Evolutionary conservation across 805 yeast species (phyloP).

Genomic region (Cyberlindnera nakhonratchasimensis): DNA sequence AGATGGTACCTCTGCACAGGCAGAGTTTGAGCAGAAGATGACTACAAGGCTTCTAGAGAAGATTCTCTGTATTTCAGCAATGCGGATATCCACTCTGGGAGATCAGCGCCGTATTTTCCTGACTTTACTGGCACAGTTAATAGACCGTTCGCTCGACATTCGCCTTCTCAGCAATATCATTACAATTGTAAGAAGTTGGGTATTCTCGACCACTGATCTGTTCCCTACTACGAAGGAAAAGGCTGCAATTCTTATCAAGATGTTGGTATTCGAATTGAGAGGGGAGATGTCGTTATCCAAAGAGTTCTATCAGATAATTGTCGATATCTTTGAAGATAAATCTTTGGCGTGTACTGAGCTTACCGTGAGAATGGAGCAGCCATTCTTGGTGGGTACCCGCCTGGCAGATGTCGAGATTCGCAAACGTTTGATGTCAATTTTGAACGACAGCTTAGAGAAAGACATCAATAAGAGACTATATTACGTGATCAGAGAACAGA

Average conservation of each 20-base stretch:
- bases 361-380: constrained; percentile 93
- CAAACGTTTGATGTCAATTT: constrained; percentile 70
- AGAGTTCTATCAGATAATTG: constrained; percentile 79
- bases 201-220: constrained; percentile 73
- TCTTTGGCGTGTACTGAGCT: constrained; percentile 78
- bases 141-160: constrained; percentile 82
- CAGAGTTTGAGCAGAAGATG: constrained; percentile 74
- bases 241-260: constrained; percentile 87
- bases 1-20: constrained; percentile 32
- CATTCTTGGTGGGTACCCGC: constrained; percentile 91
- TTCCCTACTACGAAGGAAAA: constrained; percentile 96
- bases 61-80: constrained; percentile 70
- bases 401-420: constrained; percentile 73
- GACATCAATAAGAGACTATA: constrained; percentile 75
- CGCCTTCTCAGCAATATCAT: constrained; percentile 72
- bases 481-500: constrained; percentile 90
- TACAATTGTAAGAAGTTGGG: constrained; percentile 82
- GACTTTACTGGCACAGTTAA: constrained; percentile 80
- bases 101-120: constrained; percentile 90
- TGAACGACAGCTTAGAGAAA: constrained; percentile 73
- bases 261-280: constrained; percentile 87
- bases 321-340: constrained; percentile 82
- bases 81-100: constrained; percentile 81
- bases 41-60: constrained; percentile 74
- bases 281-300: constrained; percentile 78